Evolutionary conservation across 805 yeast genomes (phyloP).

Genomic region (Wickerhamomyces bovis): DNA sequence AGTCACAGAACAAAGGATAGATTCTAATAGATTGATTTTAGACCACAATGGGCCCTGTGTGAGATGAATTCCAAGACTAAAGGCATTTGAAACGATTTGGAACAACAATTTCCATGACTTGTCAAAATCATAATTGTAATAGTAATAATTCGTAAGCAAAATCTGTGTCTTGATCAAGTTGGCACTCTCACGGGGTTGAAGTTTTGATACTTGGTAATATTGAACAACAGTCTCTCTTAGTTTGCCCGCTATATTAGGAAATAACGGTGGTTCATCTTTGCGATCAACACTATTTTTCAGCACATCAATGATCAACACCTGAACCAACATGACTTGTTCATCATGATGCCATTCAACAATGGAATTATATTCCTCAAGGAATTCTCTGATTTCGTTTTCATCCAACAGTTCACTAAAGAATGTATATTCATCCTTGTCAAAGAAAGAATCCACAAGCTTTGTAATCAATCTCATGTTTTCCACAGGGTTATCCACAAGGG

Average conservation of each 20-base stretch:
- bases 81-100: constrained; percentile 19
- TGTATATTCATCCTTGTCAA: constrained; percentile 6
- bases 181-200: constrained; percentile 12
- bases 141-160: constrained; percentile 14
- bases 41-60: constrained; percentile 17
- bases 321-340: constrained; percentile 15
- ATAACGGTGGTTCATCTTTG: neutral
- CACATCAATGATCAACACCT: constrained; percentile 16
- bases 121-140: constrained; percentile 12
- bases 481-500: neutral
- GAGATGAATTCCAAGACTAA: constrained; percentile 15
- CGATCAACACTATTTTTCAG: constrained; percentile 10
- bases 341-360: constrained; percentile 13
- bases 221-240: constrained; percentile 4
- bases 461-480: constrained; percentile 9
- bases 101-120: constrained; percentile 20
- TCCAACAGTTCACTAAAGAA: constrained; percentile 15
- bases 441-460: constrained; percentile 10
- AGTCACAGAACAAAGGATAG: constrained; percentile 11
- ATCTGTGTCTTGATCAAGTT: constrained; percentile 17
- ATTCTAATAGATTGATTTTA: constrained; percentile 16
- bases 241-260: neutral
- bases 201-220: constrained; percentile 16
- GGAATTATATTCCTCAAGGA: constrained; percentile 6
- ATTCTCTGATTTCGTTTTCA: constrained; percentile 7